Conservation (phyloP, 2,329 filamentous ascomycete genomes). For the Cladosporium halotolerans region DNA sequence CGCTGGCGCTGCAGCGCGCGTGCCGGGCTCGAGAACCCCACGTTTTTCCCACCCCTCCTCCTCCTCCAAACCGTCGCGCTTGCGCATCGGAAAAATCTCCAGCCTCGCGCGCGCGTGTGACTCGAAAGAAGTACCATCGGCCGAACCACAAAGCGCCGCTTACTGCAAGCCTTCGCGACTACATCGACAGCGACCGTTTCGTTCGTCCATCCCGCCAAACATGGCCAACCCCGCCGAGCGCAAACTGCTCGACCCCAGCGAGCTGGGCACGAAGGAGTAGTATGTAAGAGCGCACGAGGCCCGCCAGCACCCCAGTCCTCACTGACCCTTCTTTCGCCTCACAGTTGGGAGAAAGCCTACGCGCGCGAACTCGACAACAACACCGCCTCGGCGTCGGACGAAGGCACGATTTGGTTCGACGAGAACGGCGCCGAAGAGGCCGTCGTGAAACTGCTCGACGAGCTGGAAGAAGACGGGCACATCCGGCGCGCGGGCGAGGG, state of each 20-base stretch:
- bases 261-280: constrained; percentile 88
- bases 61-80: too few relatives aligned
- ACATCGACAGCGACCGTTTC: too few relatives aligned
- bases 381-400: constrained; percentile 64
- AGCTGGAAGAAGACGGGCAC: constrained; percentile 47
- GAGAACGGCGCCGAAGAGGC: constrained; percentile 83
- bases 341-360: constrained; percentile 59
- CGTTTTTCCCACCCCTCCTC: too few relatives aligned
- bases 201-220: not conserved
- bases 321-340: not conserved
- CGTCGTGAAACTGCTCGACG: constrained; percentile 57
- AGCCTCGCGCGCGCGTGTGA: too few relatives aligned
- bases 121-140: too few relatives aligned
- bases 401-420: constrained; percentile 93
- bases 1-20: too few relatives aligned
- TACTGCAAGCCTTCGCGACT: too few relatives aligned
- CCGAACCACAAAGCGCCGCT: too few relatives aligned
- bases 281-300: constrained; percentile 41
- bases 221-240: constrained; percentile 4
- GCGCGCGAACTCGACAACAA: constrained; percentile 65
- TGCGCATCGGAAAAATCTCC: too few relatives aligned
- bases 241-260: constrained; percentile 59
- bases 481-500: constrained; percentile 33
- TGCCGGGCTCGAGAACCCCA: too few relatives aligned
- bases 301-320: not conserved